Percentiles rank a stretch among this genome's conserved stretches.
These are phyloP conservation scores for Thielaviopsis punctulata DNA, from an alignment of 2,329 filamentous ascomycete genomes.

Conservation along the genomic window DNA sequence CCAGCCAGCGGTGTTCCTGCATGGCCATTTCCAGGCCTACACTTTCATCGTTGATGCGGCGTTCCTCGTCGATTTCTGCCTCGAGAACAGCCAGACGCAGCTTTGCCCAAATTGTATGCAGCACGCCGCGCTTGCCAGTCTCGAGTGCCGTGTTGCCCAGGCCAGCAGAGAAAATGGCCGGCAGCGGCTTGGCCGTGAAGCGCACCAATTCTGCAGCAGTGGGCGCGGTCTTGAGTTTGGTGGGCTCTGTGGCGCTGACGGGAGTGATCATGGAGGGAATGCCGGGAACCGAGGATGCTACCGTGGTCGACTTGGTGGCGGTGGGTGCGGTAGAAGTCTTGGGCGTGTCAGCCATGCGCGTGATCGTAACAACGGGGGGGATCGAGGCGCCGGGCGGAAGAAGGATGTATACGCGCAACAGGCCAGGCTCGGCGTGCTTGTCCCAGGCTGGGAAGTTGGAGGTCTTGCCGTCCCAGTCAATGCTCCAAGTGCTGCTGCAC, in stretches of 20 bases:
- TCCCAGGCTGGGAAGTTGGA: constrained; percentile 29
- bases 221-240: constrained; percentile 12
- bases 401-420: constrained; percentile 60
- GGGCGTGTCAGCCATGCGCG: constrained; percentile 21
- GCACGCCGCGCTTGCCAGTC: constrained; percentile 58
- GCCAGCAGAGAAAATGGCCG: constrained; percentile 69
- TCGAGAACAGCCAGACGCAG: constrained; percentile 59
- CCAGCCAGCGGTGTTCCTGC: constrained; percentile 73
- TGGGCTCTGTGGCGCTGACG: constrained; percentile 13
- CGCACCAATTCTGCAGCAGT: neutral
- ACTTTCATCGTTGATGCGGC: constrained; percentile 58
- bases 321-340: neutral
- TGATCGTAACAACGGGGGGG: constrained; percentile 54
- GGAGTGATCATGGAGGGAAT: constrained; percentile 7
- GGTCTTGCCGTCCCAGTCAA: constrained; percentile 70
- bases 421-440: constrained; percentile 23
- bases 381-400: constrained; percentile 55
- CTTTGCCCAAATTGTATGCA: constrained; percentile 85
- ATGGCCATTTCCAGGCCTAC: constrained; percentile 71
- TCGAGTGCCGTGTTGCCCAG: constrained; percentile 45
- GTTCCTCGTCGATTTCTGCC: constrained; percentile 58
- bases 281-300: neutral
- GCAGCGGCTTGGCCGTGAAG: constrained; percentile 57
- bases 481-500: constrained; percentile 38
- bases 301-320: neutral